Conservation (phyloP, 1,284 basidiomycete species). For the Schizophyllum amplum region DNA sequence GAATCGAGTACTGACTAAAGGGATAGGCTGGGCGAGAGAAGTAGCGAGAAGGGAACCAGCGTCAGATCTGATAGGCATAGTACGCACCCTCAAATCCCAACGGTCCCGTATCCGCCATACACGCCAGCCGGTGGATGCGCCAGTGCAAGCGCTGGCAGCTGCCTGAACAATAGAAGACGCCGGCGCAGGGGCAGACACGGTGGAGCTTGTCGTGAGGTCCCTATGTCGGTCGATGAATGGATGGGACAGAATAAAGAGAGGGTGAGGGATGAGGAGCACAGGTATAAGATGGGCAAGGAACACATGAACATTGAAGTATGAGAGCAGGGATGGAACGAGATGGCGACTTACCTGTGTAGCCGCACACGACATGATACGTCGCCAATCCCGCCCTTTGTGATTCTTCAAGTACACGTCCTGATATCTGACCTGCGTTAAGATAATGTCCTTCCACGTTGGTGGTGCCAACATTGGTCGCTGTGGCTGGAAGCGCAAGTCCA, state of each 20-base stretch:
- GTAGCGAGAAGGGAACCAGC: no score
- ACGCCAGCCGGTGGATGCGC: background rate
- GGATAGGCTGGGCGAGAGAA: no score
- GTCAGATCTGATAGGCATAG: no score
- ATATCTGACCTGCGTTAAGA: background rate
- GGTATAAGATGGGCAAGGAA: no score
- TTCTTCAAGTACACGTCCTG: background rate
- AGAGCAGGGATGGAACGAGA: background rate
- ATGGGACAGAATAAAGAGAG: no score
- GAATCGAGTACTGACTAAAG: no score
- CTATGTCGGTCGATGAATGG: background rate
- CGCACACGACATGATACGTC: background rate
- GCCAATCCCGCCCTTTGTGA: background rate
- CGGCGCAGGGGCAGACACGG: background rate
- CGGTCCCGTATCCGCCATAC: background rate
- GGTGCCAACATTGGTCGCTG: background rate
- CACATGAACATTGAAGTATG: background rate
- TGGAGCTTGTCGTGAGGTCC: background rate
- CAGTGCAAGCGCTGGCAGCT: background rate
- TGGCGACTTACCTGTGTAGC: background rate
- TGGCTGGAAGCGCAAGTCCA: no score
- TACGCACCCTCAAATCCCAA: background rate
- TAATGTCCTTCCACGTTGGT: background rate
- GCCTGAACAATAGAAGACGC: background rate
- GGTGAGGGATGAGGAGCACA: no score